Percentiles rank a stretch among this genome's conserved stretches.
Conservation (phyloP, 345 rosid genomes). For the Cardamine resedifolia region DNA sequence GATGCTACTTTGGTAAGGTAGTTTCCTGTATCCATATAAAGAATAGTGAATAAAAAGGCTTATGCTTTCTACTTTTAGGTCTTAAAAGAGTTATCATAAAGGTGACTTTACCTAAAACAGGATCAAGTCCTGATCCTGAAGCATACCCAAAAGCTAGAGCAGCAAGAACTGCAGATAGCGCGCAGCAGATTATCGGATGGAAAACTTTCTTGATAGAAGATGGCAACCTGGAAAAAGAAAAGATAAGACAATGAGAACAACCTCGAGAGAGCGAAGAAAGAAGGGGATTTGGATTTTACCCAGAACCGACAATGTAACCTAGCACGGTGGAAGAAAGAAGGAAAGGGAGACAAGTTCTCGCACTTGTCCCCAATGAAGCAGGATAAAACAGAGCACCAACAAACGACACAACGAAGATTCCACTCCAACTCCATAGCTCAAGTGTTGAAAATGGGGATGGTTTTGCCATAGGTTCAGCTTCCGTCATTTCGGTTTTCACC, state of each 20-base stretch:
- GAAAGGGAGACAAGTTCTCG: slow-evolving; percentile 87
- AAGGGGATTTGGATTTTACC: slow-evolving; percentile 44
- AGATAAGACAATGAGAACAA: background rate
- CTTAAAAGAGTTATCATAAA: background rate
- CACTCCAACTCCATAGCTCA: slow-evolving; percentile 83
- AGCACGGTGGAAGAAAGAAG: slow-evolving; percentile 86
- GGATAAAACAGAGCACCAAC: slow-evolving; percentile 63
- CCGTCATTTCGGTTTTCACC: slow-evolving; percentile 80
- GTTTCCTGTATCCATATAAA: slow-evolving; percentile 47
- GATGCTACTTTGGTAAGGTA: slow-evolving; percentile 78
- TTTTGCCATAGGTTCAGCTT: slow-evolving; percentile 92
- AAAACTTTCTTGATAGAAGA: slow-evolving; percentile 65
- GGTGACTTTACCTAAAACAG: slow-evolving; percentile 63
- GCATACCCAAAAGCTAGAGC: slow-evolving; percentile 81
- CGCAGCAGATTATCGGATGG: slow-evolving; percentile 88
- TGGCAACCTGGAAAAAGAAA: slow-evolving; percentile 60
- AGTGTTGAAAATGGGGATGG: slow-evolving; percentile 72
- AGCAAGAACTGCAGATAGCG: slow-evolving; percentile 78
- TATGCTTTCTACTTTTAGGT: background rate
- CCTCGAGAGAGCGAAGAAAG: background rate
- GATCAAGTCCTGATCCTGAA: slow-evolving; percentile 75
- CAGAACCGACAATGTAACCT: slow-evolving; percentile 82
- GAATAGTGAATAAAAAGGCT: background rate
- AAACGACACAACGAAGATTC: slow-evolving; percentile 70
- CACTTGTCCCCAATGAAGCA: slow-evolving; percentile 68